A percentile compares a stretch with the other conserved stretches of the same genome.
phyloP scores from a whole-genome alignment of 2,329 filamentous ascomycete species.

The Fusarium tanahbumbuense region DNA sequence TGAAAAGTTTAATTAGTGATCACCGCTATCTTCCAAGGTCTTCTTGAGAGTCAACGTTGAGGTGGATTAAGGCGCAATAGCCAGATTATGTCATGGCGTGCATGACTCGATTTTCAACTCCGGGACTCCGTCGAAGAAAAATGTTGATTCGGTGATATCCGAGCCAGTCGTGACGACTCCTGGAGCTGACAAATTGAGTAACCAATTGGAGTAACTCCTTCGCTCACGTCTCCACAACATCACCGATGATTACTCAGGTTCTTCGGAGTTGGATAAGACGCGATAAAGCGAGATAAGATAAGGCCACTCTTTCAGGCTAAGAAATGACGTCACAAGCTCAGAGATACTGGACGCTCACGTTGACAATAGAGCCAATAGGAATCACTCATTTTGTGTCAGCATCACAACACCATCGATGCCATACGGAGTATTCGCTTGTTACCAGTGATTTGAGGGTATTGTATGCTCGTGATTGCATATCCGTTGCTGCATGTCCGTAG shows the following conservation, averaged over 20 bases:
- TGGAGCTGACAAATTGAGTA: fast-evolving
- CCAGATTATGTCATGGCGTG: slow-evolving; percentile 10
- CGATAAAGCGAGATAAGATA: neutral
- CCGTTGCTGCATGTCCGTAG: neutral
- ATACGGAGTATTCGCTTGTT: neutral
- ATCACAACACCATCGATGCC: neutral
- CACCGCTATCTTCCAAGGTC: neutral
- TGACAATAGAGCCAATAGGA: neutral
- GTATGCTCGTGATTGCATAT: neutral
- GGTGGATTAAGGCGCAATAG: neutral
- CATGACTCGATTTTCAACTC: slow-evolving; percentile 16
- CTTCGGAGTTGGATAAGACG: neutral
- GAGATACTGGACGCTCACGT: neutral
- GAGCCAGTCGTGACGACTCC: neutral
- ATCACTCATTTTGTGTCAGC: neutral
- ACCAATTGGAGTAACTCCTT: slow-evolving; percentile 19
- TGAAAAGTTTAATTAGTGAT: slow-evolving; percentile 3
- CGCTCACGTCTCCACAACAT: neutral
- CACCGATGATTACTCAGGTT: neutral
- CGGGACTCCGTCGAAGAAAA: slow-evolving; percentile 9
- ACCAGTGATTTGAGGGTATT: neutral
- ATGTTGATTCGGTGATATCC: neutral
- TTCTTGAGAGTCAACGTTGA: neutral
- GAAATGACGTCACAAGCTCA: neutral
- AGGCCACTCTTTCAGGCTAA: fast-evolving